Conservation (phyloP, 768 basidiomycete species). For the Trametes elegans region DNA sequence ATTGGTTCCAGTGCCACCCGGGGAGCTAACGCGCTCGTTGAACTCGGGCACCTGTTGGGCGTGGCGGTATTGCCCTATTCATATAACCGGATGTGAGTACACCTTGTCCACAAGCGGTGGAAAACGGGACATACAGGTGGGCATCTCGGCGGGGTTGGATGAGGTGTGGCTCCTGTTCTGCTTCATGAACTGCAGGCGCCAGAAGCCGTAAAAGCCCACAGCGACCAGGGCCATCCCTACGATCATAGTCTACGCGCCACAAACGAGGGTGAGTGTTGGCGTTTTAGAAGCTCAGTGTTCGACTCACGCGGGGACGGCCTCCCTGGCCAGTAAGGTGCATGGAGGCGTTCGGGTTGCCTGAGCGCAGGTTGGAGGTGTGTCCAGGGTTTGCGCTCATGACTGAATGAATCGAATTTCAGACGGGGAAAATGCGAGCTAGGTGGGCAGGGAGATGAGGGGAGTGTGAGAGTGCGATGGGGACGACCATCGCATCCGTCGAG, state of each 20-base stretch:
- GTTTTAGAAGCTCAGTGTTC: background rate
- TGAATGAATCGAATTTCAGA: background rate
- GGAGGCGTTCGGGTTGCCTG: constrained; percentile 5
- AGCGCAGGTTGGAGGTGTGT: background rate
- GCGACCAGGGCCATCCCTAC: constrained; percentile 11
- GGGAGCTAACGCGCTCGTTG: constrained; percentile 12
- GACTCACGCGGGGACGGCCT: constrained; percentile 1
- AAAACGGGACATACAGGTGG: constrained; percentile 3
- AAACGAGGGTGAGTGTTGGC: too few relatives aligned
- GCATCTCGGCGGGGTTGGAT: constrained; percentile 10
- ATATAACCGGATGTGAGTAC: background rate
- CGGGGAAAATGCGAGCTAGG: background rate
- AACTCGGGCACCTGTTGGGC: constrained; percentile 13
- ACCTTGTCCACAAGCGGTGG: too few relatives aligned
- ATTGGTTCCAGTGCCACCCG: background rate
- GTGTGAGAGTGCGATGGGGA: background rate
- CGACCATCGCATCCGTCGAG: too few relatives aligned
- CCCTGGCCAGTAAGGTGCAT: background rate
- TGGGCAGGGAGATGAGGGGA: background rate
- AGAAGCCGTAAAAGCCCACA: constrained; percentile 10
- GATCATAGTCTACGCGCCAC: constrained; percentile 1
- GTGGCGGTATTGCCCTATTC: constrained; percentile 18
- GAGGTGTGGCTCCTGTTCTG: constrained; percentile 10
- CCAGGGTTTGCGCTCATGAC: constrained; percentile 5
- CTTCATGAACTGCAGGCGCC: constrained; percentile 9